Evolutionary conservation across 495 filamentous ascomycete genomes (phyloP), one percentile per base, ranked within the genome.

Genomic region (Amorphotheca resinae): DNA sequence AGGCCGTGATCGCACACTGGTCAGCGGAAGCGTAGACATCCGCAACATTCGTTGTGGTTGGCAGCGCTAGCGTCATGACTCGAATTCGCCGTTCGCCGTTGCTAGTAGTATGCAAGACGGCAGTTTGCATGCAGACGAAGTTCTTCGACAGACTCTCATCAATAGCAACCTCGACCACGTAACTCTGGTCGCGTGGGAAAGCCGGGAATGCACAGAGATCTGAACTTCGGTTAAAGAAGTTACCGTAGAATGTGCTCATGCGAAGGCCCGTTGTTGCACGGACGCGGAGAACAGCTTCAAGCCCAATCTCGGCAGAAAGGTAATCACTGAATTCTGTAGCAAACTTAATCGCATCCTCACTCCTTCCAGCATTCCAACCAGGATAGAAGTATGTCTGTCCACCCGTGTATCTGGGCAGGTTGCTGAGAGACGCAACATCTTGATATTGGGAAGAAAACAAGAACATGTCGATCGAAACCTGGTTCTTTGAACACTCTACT

Each of bases 391-490:
- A 96, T 2, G 91, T 98, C 57, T 98, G 93, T 12, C 91, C 91
- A 63, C 91, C 91, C 20, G 91, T 98, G 54, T 95, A 98, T 51
- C 91, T 69, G 30, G 91, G 91, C 9, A 98, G 66, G 60, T 93
- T 95, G 65, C 86, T 93, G 31, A 96, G 69, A 30, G 87, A 91
- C 11, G 91, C 91, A 15, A 98, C 93, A 54, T 98, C 91, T 58
- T 95, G 91, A 60, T 98, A 98, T 54, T 88, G 82, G 9, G 87
- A 87, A 2, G 86, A 89, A 70, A 98, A 98, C 34, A 98, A 72
- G 68, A 98, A 98, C 91, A 98, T 98, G 62, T 98, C 91, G 54
- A 96, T 84, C 0, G 89, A 96, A 7, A 98, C 89, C 59, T 98
- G 91, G 46, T 88, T 88, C 64, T 98, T 98, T 33, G 89, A 95